These are phyloP conservation scores for Nicotiana tomentosiformis DNA, from an alignment of 257 asterid genomes.

Conservation along the genomic window DNA sequence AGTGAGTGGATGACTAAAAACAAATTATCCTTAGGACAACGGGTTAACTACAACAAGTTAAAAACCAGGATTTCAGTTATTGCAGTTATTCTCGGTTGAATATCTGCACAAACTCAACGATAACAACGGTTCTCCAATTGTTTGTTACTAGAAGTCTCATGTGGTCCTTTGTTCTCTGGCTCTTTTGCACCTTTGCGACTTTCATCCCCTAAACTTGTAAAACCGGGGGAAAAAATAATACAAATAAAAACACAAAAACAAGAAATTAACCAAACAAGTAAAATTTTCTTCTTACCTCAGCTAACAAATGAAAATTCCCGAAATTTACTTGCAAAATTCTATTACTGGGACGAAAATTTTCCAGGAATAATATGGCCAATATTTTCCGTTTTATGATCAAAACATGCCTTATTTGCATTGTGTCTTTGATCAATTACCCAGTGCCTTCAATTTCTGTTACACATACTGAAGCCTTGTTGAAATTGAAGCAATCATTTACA, in stretches of 20 bases:
- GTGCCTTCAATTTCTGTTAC: conserved; percentile 20
- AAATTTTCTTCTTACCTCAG: background rate
- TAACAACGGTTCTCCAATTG: conserved; percentile 36
- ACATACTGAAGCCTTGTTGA: conserved; percentile 57
- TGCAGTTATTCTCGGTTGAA: conserved; percentile 20
- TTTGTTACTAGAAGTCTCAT: conserved; percentile 8
- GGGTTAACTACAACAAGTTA: background rate
- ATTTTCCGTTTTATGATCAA: conserved; percentile 25
- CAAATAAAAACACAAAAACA: background rate
- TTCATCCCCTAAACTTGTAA: background rate
- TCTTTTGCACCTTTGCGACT: conserved; percentile 4
- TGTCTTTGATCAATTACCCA: conserved; percentile 22
- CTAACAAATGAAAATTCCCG: conserved; percentile 1
- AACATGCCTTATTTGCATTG: conserved; percentile 23
- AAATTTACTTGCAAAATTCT: background rate
- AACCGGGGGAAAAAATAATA: background rate
- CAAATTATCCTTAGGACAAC: background rate
- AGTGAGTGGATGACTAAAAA: background rate
- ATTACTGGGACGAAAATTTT: background rate
- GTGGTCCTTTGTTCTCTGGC: background rate
- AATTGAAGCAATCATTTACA: conserved; percentile 42
- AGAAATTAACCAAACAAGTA: background rate
- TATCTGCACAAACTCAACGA: conserved; percentile 22
- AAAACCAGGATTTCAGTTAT: conserved; percentile 14
- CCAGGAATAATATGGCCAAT: conserved; percentile 34